Percentiles rank a stretch among this genome's conserved stretches.
These are phyloP conservation scores for Ilex aquifolium DNA, from an alignment of 257 asterid species.

Conservation along the genomic window DNA sequence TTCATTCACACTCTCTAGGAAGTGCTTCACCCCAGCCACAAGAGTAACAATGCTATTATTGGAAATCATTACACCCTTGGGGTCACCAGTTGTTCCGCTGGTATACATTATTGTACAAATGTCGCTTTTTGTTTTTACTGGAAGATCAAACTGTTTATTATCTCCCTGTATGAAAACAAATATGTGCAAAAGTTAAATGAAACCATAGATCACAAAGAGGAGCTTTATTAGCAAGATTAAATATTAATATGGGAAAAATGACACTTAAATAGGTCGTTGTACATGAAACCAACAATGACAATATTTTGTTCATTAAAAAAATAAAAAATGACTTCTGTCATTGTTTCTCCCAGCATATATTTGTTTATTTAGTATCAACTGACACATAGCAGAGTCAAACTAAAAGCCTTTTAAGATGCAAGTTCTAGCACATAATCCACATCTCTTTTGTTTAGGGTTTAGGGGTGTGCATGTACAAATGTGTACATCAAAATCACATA, in stretches of 20 bases:
- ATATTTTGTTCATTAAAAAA: too few relatives aligned
- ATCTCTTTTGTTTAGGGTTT: not conserved
- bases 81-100: conserved; percentile 98
- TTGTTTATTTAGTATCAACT: conserved; percentile 17
- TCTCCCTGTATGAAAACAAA: conserved; percentile 52
- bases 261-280: too few relatives aligned
- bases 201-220: not conserved
- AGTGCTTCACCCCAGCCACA: conserved; percentile 63
- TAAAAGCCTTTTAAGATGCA: too few relatives aligned
- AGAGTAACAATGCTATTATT: conserved; percentile 75
- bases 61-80: conserved; percentile 95
- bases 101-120: conserved; percentile 97
- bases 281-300: too few relatives aligned
- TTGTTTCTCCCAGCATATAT: conserved; percentile 37
- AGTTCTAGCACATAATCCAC: too few relatives aligned
- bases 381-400: too few relatives aligned
- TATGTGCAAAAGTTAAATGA: not conserved
- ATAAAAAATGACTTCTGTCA: conserved; percentile 9
- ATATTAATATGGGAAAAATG: not conserved
- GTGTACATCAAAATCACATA: not conserved
- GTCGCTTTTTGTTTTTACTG: conserved; percentile 68
- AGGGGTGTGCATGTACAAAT: too few relatives aligned
- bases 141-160: conserved; percentile 62
- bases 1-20: conserved; percentile 60
- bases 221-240: not conserved